Evolutionary conservation across 208 protist genomes (phyloP).

Genomic region (Perkinsela sp.): DNA sequence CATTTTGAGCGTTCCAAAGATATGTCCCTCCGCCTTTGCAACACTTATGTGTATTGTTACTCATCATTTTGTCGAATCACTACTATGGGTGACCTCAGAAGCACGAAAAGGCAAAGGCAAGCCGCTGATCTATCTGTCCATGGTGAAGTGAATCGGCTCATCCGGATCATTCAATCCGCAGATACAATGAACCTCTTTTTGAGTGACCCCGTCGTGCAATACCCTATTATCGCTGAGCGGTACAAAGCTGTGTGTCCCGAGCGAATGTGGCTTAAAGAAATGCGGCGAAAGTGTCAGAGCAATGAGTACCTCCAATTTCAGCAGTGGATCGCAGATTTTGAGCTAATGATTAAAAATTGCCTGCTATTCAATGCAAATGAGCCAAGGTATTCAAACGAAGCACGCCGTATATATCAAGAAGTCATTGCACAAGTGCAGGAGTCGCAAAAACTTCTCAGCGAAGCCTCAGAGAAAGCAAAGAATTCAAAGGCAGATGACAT

Average conservation of each 20-base stretch:
- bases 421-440: background rate
- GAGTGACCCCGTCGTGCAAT: background rate
- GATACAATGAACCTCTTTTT: background rate
- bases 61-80: too few relatives aligned
- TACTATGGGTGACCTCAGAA: too few relatives aligned
- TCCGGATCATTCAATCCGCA: background rate
- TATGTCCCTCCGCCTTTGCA: too few relatives aligned
- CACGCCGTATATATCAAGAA: background rate
- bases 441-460: background rate
- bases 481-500: background rate
- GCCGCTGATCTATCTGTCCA: too few relatives aligned
- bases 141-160: background rate
- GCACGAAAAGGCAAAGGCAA: too few relatives aligned
- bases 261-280: background rate
- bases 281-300: background rate
- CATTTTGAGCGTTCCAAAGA: too few relatives aligned
- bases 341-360: slow-evolving; percentile 3
- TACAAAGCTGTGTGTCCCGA: background rate
- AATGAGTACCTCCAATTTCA: background rate
- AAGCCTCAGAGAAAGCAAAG: background rate
- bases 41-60: too few relatives aligned
- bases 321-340: background rate
- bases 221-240: background rate
- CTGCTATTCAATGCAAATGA: background rate
- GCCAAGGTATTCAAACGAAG: background rate